Evolutionary conservation across 1,139 yeast species (phyloP), one percentile per base, ranked within the genome.

Genomic region (Suhomyces atakaporum): DNA sequence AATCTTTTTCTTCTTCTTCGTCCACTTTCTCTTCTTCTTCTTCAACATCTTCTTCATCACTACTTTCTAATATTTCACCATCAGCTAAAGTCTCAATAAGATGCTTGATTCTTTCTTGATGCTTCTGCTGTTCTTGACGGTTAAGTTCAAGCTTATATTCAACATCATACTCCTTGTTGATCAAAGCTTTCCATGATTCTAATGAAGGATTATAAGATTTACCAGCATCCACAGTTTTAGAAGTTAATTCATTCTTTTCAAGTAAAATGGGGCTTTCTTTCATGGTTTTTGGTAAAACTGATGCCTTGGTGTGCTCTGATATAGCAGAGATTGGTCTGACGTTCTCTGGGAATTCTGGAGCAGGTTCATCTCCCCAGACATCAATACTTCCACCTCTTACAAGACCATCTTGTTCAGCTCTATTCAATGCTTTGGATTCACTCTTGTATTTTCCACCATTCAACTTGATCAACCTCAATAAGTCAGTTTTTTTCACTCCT

Each of bases 181-280:
- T 76, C 50, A 90, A 70, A 20, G 65, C 66, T 52, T 80, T 79
- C 98, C 98, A 92, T 23, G 87, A 79, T 42, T 83, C 85, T 46
- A 84, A 69, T 10, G 94, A 77, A 23, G 98, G 98, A 57, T 92
- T 92, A 57, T 92, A 92, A 3, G 97, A 90, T 59, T 85, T 85
- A 37, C 98, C 98, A 2, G 83, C 92, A 51, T 82, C 84, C 13
- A 92, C 88, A 5, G 81, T 43, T 25, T 59, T 53, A 9, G 38
- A 35, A 15, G 38, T 46, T 32, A 45, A 39, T 20, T 51, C 60
- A 6, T 54, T 63, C 16, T 77, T 81, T 5, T 71, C 60, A 15
- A 74, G 69, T 47, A 63, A 52, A 19, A 81, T 60, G 1, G 96
- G 88, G 2, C 67, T 67, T 33, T 65, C 62, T 27, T 63, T 66